These are phyloP conservation scores for Sporisorium scitamineum DNA, from an alignment of 1,284 basidiomycete genomes.

Conservation along the genomic window DNA sequence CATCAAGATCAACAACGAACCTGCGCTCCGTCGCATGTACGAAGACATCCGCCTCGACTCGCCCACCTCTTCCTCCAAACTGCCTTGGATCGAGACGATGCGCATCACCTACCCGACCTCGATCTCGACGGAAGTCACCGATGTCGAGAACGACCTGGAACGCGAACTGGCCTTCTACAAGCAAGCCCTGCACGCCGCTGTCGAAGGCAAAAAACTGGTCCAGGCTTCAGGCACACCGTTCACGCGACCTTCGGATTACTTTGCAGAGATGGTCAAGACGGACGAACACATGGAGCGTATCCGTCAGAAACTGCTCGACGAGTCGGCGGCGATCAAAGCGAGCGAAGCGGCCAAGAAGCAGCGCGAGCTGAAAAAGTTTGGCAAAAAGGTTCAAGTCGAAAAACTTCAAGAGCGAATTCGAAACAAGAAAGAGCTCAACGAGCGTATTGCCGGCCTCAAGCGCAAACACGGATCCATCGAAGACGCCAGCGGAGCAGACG, in stretches of 20 bases:
- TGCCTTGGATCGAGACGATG: constrained; percentile 68
- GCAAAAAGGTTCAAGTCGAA: constrained; percentile 93
- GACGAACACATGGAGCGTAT: constrained; percentile 98
- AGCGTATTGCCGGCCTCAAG: constrained; percentile 71
- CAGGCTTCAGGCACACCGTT: constrained; percentile 83
- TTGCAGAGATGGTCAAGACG: constrained; percentile 98
- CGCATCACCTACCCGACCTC: constrained; percentile 52
- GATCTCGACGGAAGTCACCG: constrained; percentile 73
- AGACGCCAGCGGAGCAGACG: constrained; percentile 30
- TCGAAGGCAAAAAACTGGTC: constrained; percentile 80
- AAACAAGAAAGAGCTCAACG: constrained; percentile 83
- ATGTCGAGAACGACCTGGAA: constrained; percentile 83
- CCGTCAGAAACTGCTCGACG: constrained; percentile 88
- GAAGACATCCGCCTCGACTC: constrained; percentile 58
- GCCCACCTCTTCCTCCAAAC: constrained; percentile 38
- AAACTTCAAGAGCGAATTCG: constrained; percentile 82
- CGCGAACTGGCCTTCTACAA: constrained; percentile 98
- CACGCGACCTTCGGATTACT: constrained; percentile 93
- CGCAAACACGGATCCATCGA: constrained; percentile 73
- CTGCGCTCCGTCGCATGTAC: constrained; percentile 59
- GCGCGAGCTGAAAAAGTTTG: constrained; percentile 96
- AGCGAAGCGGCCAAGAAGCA: constrained; percentile 91
- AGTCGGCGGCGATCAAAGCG: constrained; percentile 88
- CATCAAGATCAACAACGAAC: constrained; percentile 65
- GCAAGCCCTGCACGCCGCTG: constrained; percentile 86